phyloP scores from a whole-genome alignment of 179 eudicot species.

The Gypsophila paniculata region DNA sequence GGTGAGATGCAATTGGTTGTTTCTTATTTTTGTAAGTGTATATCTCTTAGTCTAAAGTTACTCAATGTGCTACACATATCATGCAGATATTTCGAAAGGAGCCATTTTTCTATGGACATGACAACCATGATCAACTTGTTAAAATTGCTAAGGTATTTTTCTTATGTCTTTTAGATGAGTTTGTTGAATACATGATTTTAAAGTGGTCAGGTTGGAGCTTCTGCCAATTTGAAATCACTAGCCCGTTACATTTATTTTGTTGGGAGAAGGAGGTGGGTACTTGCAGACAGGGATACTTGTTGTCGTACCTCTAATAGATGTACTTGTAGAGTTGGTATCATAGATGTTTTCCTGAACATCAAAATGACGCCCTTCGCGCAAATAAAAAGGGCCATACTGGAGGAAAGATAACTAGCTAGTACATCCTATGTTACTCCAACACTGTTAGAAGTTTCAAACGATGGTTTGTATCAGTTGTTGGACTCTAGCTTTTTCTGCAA shows the following conservation, averaged over 20 bases:
- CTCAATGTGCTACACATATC: slow-evolving; percentile 10
- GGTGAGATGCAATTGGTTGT: slow-evolving; percentile 36
- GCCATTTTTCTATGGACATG: slow-evolving; percentile 65
- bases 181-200: not conserved
- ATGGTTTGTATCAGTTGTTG: too few relatives aligned
- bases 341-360: not conserved
- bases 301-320: not conserved
- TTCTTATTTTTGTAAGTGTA: not conserved
- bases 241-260: too few relatives aligned
- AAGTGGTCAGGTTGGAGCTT: too few relatives aligned
- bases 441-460: too few relatives aligned
- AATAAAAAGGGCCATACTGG: not conserved
- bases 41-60: not conserved
- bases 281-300: not conserved
- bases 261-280: too few relatives aligned
- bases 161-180: not conserved
- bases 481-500: too few relatives aligned
- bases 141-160: slow-evolving; percentile 61
- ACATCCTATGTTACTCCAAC: not conserved
- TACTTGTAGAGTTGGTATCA: not conserved
- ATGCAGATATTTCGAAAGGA: slow-evolving; percentile 60
- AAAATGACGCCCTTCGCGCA: not conserved
- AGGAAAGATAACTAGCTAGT: not conserved
- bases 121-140: slow-evolving; percentile 64
- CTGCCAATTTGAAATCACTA: too few relatives aligned